Evolutionary conservation across 2,329 filamentous ascomycete genomes (phyloP), one percentile per base, ranked within the genome.

Genomic region (Thelonectria olida): DNA sequence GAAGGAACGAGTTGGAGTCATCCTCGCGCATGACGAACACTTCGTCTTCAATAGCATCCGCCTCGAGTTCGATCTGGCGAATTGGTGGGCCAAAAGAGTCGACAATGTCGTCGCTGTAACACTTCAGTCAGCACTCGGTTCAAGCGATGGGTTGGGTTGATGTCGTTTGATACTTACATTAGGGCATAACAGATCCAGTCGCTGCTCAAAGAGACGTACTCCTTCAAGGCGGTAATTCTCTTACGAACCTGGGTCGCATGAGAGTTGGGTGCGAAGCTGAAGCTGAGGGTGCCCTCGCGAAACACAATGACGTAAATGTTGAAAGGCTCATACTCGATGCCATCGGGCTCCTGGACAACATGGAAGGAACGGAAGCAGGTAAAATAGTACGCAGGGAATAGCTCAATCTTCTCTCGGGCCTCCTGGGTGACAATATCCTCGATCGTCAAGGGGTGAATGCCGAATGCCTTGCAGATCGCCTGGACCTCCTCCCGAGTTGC

Each of bases 111-210:
- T 99, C 96, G 75, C 90, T 92, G 58, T 34, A 47, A 4, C 5
- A 10, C 2, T 22, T 44, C 50, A 22, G 65, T 79, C 63, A 78
- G 73, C 38, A 20, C 5, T 15, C 5, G 49, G 31, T 13, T 19
- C 13, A n/a, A n/a, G 27, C 15, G 17, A 13, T 15, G 44, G 25
- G 13, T 19, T 10, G 9, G 20, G 10, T 42, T 12, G 22, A 6
- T 15, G n/a, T n/a, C n/a, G n/a, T n/a, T n/a, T n/a, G n/a, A n/a
- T 12, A 81, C 90, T 84, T 82, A 93, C 90, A 99, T 98, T 73
- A 99, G 85, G 42, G 96, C 96, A 75, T 99, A 99, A 82, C 96
- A 99, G 70, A 98, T 96, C 95, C 96, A 99, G 79, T 99, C 96
- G 69, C 93, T 94, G 74, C 93, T 97, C 38, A 99, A 85, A 63